Conservation (phyloP, 495 filamentous ascomycete genomes). For the Aspergillus ellipticus region DNA sequence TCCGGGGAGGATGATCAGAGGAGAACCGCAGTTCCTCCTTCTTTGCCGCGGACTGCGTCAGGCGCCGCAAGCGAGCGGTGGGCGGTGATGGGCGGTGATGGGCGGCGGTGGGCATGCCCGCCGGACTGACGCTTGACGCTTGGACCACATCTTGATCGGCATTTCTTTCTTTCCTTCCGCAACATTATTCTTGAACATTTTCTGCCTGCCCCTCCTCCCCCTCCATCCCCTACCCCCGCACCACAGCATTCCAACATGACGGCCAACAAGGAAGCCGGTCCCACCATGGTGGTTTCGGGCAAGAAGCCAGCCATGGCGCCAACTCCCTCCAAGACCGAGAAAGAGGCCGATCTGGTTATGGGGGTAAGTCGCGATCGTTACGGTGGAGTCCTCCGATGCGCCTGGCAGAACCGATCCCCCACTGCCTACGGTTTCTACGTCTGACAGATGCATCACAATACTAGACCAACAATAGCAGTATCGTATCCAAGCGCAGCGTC, state of each 20-base stretch:
- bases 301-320: constrained; percentile 18
- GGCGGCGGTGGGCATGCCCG: too few relatives aligned
- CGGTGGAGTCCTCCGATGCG: background rate
- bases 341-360: constrained; percentile 67
- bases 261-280: background rate
- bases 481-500: constrained; percentile 85
- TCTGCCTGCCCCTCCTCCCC: background rate
- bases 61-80: constrained; percentile 31
- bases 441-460: too few relatives aligned
- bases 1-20: constrained; percentile 18
- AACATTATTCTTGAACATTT: background rate
- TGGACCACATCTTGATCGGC: constrained; percentile 44
- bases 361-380: constrained; percentile 43
- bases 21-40: constrained; percentile 13
- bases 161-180: background rate
- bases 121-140: constrained; percentile 25
- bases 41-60: constrained; percentile 15
- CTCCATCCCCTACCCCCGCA: background rate
- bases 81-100: too few relatives aligned
- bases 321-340: constrained; percentile 30
- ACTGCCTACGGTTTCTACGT: background rate
- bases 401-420: background rate
- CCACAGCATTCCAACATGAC: background rate
- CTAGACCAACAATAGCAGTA: constrained; percentile 86
- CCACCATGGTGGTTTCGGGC: constrained; percentile 12